Evolutionary conservation across 2,329 filamentous ascomycete species (phyloP).

Genomic region (Trichoderma sp.): DNA sequence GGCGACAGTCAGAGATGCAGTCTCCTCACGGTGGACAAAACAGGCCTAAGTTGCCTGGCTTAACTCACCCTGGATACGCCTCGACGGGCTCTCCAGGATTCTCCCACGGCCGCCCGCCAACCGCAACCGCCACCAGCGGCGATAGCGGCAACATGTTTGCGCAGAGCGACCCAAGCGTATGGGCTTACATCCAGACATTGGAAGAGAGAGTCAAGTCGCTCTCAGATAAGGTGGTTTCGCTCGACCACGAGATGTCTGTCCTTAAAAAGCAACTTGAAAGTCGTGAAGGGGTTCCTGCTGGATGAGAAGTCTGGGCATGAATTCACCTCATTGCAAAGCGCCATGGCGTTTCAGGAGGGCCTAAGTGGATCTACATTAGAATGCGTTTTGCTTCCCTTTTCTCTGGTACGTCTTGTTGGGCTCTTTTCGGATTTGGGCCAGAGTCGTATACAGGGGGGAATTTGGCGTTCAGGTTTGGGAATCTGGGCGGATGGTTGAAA

Average conservation of each 20-base stretch:
- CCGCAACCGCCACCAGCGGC: constrained; percentile 51
- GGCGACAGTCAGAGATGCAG: constrained; percentile 54
- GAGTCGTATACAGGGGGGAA: constrained; percentile 1
- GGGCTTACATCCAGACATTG: constrained; percentile 68
- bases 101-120: constrained; percentile 39
- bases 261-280: constrained; percentile 36
- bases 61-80: constrained; percentile 38
- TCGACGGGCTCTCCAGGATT: constrained; percentile 32
- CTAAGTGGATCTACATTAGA: constrained; percentile 2
- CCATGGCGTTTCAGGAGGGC: not conserved
- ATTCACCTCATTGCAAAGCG: not conserved
- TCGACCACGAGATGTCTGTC: constrained; percentile 35
- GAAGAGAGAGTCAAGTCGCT: constrained; percentile 52
- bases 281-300: constrained; percentile 28
- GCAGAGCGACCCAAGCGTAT: constrained; percentile 60
- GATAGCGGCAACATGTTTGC: constrained; percentile 68
- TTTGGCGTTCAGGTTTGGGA: constrained; percentile 31
- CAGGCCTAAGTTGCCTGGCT: constrained; percentile 38
- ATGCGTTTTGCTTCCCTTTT: constrained; percentile 12
- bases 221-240: constrained; percentile 34
- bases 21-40: constrained; percentile 49
- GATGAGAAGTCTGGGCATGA: constrained; percentile 1
- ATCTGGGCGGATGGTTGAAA: constrained; percentile 31
- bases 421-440: not conserved
- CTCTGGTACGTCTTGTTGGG: not conserved